Conservation (phyloP, 2,329 filamentous ascomycete species). For the Ophiostoma quercus region DNA sequence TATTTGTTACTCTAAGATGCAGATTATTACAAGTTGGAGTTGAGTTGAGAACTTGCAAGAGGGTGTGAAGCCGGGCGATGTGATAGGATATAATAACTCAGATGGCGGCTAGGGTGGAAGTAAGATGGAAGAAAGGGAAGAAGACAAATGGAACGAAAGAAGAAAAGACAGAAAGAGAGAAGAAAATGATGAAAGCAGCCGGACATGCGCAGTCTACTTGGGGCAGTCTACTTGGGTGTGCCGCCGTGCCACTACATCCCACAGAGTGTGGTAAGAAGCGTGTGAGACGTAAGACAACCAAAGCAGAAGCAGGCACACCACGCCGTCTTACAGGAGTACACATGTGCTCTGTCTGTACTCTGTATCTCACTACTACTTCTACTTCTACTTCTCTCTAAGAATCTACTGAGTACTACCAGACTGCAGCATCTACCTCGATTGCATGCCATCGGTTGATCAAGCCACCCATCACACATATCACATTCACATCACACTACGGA, state of each 20-base stretch:
- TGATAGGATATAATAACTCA: not conserved
- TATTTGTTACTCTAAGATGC: no score
- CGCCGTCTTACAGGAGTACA: no score
- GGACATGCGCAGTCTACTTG: not conserved
- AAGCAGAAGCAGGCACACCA: not conserved
- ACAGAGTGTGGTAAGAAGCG: not conserved
- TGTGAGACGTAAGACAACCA: not conserved
- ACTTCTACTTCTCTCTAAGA: not conserved
- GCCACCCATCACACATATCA: not conserved
- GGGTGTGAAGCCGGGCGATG: not conserved
- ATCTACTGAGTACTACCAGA: not conserved
- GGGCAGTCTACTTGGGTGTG: no score
- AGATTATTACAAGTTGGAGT: not conserved
- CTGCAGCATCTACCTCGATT: slow-evolving; percentile 8
- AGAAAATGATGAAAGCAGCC: no score
- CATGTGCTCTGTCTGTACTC: no score
- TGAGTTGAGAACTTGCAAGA: not conserved
- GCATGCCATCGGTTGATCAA: slow-evolving; percentile 7
- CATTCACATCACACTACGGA: not conserved
- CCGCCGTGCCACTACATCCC: not conserved
- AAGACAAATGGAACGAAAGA: not conserved
- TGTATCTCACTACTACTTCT: no score
- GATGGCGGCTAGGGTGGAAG: not conserved
- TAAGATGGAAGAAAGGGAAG: not conserved
- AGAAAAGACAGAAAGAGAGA: no score